Conservation (phyloP, 2,329 filamentous ascomycete species). For the Colletotrichum sp. region DNA sequence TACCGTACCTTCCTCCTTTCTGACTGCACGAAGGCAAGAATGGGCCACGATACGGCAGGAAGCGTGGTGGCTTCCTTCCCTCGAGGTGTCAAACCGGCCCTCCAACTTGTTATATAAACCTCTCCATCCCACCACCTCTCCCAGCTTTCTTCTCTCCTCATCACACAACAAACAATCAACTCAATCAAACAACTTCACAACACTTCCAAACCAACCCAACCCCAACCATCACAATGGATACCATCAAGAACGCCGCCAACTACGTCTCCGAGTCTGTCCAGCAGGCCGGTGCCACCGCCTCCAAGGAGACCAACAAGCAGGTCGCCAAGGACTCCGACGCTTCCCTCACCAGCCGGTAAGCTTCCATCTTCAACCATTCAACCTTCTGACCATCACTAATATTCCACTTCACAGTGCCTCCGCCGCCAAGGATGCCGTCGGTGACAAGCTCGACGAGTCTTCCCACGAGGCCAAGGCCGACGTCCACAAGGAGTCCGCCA, state of each 20-base stretch:
- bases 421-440: slow-evolving; percentile 53
- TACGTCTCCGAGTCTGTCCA: slow-evolving; percentile 71
- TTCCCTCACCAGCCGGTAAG: slow-evolving; percentile 58
- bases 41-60: background rate
- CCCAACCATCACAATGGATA: slow-evolving; percentile 50
- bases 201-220: slow-evolving; percentile 29
- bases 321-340: slow-evolving; percentile 68
- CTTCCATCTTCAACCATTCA: background rate
- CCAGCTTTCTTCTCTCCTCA: slow-evolving; percentile 10
- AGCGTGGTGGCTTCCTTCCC: background rate
- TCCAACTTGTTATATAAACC: slow-evolving; percentile 28
- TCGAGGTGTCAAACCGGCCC: background rate
- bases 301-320: slow-evolving; percentile 74
- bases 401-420: slow-evolving; percentile 36
- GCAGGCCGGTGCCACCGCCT: slow-evolving; percentile 58
- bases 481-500: slow-evolving; percentile 40
- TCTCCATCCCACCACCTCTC: slow-evolving; percentile 16
- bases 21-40: background rate
- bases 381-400: slow-evolving; percentile 27
- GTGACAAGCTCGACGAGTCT: slow-evolving; percentile 50
- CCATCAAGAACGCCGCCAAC: slow-evolving; percentile 67
- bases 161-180: slow-evolving; percentile 25
- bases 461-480: slow-evolving; percentile 46
- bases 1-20: slow-evolving; percentile 5
- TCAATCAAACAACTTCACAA: slow-evolving; percentile 22